Evolutionary conservation across 2,329 filamentous ascomycete genomes (phyloP).

Genomic region (Aspergillus floridensis): DNA sequence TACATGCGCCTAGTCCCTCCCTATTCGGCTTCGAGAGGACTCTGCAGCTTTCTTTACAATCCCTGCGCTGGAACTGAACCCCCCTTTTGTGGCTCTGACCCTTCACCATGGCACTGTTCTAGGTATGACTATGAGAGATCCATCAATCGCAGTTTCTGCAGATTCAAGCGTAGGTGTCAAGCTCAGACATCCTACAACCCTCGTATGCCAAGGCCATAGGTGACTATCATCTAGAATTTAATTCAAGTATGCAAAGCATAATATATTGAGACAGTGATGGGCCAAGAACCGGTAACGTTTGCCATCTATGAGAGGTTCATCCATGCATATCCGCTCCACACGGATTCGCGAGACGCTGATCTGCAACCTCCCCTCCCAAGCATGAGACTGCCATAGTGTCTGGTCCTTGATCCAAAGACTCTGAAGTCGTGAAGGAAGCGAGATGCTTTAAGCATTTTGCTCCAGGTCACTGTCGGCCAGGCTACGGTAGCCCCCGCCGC

Average conservation of each 20-base stretch:
- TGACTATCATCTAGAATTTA: conserved; percentile 3
- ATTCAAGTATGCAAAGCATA: conserved; percentile 17
- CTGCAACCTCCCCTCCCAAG: conserved; percentile 1
- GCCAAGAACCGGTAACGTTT: background rate
- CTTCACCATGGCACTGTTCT: no score
- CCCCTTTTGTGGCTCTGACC: no score
- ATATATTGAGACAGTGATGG: conserved; percentile 10
- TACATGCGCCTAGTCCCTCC: no score
- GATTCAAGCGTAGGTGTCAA: background rate
- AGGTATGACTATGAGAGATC: no score
- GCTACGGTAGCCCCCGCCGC: conserved; percentile 60
- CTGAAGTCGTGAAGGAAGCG: background rate
- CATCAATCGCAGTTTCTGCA: no score
- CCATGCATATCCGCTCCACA: conserved; percentile 7
- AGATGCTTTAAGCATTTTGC: conserved; percentile 22
- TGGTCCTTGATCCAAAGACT: background rate
- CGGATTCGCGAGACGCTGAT: conserved; percentile 14
- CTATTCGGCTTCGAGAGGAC: no score
- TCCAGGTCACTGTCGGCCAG: conserved; percentile 41
- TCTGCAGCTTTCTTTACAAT: no score
- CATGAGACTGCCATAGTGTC: background rate
- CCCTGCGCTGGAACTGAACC: no score
- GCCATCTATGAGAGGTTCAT: conserved; percentile 3
- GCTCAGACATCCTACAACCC: background rate
- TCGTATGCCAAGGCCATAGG: background rate